Conservation (phyloP, 352 stramenopile species). For the Thalassiosira livingstoniorum region DNA sequence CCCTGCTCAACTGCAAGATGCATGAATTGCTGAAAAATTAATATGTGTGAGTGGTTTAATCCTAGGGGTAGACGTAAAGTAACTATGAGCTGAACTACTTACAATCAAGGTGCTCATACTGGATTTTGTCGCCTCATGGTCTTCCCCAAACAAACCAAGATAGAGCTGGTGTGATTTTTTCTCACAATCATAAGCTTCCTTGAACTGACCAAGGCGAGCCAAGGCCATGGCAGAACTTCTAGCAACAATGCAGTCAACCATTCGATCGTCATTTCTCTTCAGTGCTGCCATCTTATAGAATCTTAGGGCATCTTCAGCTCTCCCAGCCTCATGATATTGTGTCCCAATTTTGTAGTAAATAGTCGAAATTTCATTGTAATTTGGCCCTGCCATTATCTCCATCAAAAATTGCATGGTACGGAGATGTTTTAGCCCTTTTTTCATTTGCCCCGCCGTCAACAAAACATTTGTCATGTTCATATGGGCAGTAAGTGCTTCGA, state of each 20-base stretch:
- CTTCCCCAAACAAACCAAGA: conserved; percentile 63
- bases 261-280: conserved; percentile 67
- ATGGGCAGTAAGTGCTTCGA: conserved; percentile 91
- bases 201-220: conserved; percentile 67
- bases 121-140: conserved; percentile 75
- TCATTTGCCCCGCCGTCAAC: conserved; percentile 88
- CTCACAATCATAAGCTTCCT: conserved; percentile 71
- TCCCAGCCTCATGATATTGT: conserved; percentile 92
- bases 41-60: conserved; percentile 2
- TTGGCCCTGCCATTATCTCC: conserved; percentile 90
- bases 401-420: conserved; percentile 92
- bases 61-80: not conserved
- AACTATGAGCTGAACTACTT: conserved; percentile 15
- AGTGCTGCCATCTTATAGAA: conserved; percentile 76
- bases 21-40: conserved; percentile 65
- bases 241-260: conserved; percentile 77
- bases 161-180: conserved; percentile 78
- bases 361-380: conserved; percentile 91
- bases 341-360: conserved; percentile 94
- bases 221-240: conserved; percentile 66
- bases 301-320: conserved; percentile 85
- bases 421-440: conserved; percentile 90
- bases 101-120: conserved; percentile 59
- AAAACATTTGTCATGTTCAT: conserved; percentile 92
- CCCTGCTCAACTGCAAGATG: conserved; percentile 65